Conservation (phyloP, 345 rosid species). For the Lepidium sativum region DNA sequence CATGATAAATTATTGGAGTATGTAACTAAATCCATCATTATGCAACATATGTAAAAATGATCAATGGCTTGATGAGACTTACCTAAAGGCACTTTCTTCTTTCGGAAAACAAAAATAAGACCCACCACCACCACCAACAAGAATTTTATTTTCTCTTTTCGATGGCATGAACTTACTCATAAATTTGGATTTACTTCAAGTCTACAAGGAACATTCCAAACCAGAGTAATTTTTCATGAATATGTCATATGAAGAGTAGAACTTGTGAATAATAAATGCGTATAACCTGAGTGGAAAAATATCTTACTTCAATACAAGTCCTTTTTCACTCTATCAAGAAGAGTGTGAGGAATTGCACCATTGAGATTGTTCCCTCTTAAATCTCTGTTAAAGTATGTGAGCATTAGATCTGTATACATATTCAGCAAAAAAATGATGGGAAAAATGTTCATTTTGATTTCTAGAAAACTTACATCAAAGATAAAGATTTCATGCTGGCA, state of each 20-base stretch:
- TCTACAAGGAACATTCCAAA: background rate
- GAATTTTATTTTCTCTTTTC: background rate
- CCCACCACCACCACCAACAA: background rate
- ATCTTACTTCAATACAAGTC: slow-evolving; percentile 28
- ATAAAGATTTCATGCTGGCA: slow-evolving; percentile 19
- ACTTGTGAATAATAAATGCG: background rate
- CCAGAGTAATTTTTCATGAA: background rate
- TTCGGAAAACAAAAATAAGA: slow-evolving; percentile 12
- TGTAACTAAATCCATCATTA: too few relatives aligned
- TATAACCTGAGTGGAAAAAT: background rate
- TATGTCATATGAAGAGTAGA: background rate
- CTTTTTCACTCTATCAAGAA: slow-evolving; percentile 21
- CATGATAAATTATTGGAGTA: background rate
- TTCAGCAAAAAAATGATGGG: background rate
- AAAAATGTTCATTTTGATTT: background rate
- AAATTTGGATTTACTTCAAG: slow-evolving; percentile 28
- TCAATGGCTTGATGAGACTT: background rate
- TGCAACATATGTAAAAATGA: too few relatives aligned
- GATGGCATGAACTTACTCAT: slow-evolving; percentile 15
- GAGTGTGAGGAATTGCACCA: slow-evolving; percentile 31
- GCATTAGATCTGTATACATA: background rate
- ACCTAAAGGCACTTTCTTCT: slow-evolving; percentile 7
- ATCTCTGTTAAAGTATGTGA: too few relatives aligned
- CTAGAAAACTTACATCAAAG: slow-evolving; percentile 25
- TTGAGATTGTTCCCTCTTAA: too few relatives aligned